A percentile compares a stretch with the other conserved stretches of the same genome.
These are phyloP conservation scores for Kuraishia floccosa DNA, from an alignment of 805 yeast species.

Conservation along the genomic window DNA sequence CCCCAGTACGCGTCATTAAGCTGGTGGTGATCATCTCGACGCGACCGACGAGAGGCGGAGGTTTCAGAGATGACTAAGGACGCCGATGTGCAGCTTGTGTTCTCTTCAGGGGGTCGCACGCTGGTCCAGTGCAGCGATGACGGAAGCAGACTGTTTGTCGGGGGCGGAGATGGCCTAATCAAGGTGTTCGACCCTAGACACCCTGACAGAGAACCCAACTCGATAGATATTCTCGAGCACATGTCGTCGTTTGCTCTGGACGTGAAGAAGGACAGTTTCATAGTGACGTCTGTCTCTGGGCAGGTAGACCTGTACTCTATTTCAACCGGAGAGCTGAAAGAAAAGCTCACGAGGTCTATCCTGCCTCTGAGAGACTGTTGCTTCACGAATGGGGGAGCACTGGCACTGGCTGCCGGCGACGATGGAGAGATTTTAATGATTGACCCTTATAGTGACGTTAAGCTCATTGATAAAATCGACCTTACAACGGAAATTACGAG, in stretches of 20 bases:
- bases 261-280: constrained; percentile 9
- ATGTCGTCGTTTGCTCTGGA: constrained; percentile 26
- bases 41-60: too few relatives aligned
- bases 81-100: constrained; percentile 17
- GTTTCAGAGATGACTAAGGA: constrained; percentile 12
- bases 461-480: constrained; percentile 14
- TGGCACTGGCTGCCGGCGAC: constrained; percentile 56
- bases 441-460: constrained; percentile 11
- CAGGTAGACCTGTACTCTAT: constrained; percentile 28
- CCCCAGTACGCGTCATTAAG: too few relatives aligned
- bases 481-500: constrained; percentile 45
- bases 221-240: constrained; percentile 38
- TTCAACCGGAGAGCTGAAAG: constrained; percentile 10
- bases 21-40: too few relatives aligned
- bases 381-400: constrained; percentile 50
- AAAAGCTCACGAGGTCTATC: constrained; percentile 28
- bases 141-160: constrained; percentile 29
- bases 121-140: constrained; percentile 11
- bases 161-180: constrained; percentile 41
- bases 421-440: constrained; percentile 43
- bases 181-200: constrained; percentile 36
- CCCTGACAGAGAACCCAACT: constrained; percentile 49
- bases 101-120: constrained; percentile 16
- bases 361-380: constrained; percentile 38
- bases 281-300: constrained; percentile 30